phyloP scores from a whole-genome alignment of 116 monocot species.

The Posidonia oceanica region DNA sequence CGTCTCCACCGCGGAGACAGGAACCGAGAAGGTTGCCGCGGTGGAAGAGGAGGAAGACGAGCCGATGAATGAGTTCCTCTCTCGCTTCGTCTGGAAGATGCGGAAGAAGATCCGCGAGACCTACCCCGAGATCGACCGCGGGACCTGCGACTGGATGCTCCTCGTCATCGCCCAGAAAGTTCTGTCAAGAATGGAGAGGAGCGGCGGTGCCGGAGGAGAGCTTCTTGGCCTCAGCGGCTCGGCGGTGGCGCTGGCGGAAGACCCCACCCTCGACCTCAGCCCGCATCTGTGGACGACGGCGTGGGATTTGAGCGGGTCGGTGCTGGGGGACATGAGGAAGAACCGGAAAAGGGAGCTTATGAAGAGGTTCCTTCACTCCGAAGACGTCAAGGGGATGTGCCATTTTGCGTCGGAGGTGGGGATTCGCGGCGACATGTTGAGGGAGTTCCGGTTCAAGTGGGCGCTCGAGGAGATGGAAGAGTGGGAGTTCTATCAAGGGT shows the following conservation, averaged over 20 bases:
- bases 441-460: constrained; percentile 90
- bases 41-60: constrained; percentile 17
- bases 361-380: constrained; percentile 60
- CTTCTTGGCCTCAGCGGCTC: constrained; percentile 1
- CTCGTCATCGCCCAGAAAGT: constrained; percentile 64
- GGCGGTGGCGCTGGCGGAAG: constrained; percentile 1
- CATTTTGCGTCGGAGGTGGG: constrained; percentile 69
- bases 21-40: not conserved
- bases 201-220: constrained; percentile 6
- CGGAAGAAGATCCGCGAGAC: constrained; percentile 46
- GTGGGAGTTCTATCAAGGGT: constrained; percentile 42
- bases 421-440: constrained; percentile 57
- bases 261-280: constrained; percentile 39
- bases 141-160: constrained; percentile 59
- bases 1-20: not conserved
- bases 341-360: constrained; percentile 56
- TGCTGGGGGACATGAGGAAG: constrained; percentile 50
- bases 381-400: constrained; percentile 87
- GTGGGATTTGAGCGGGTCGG: constrained; percentile 39
- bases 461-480: constrained; percentile 74
- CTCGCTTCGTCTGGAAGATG: constrained; percentile 59
- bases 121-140: constrained; percentile 30
- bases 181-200: constrained; percentile 29
- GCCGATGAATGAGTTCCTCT: constrained; percentile 75
- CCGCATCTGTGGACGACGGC: constrained; percentile 66